These are phyloP conservation scores for Debaryomyces sp. DNA, from an alignment of 1,139 yeast genomes.

Conservation along the genomic window DNA sequence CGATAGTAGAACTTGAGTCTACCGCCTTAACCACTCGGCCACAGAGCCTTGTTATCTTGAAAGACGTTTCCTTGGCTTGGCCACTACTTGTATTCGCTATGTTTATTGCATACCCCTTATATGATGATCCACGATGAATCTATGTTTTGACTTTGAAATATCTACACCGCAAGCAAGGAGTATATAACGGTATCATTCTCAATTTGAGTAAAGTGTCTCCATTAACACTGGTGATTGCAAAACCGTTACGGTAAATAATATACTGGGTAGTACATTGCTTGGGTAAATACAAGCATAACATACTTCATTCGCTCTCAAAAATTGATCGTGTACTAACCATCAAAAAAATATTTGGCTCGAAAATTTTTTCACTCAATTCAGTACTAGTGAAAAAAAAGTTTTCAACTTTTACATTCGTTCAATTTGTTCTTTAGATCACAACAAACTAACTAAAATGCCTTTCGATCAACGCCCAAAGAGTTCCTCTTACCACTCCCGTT, in stretches of 20 bases:
- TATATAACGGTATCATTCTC: neutral
- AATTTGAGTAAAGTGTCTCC: neutral
- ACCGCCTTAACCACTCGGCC: constrained; percentile 23
- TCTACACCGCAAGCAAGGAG: neutral
- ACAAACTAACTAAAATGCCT: constrained; percentile 54
- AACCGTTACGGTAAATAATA: neutral
- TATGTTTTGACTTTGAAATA: neutral
- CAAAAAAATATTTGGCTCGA: constrained; percentile 1
- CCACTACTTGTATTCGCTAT: neutral
- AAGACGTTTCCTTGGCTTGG: neutral
- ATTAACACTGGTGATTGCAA: neutral
- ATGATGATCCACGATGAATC: neutral
- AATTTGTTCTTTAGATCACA: neutral
- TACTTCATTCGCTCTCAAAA: neutral
- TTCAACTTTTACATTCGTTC: neutral
- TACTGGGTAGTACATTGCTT: neutral
- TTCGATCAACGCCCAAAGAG: constrained; percentile 74
- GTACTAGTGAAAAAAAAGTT: constrained; percentile 2
- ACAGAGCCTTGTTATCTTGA: constrained; percentile 14
- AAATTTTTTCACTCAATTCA: constrained; percentile 4
- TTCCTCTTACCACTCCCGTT: constrained; percentile 98
- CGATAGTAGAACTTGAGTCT: constrained; percentile 19
- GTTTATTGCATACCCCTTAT: neutral
- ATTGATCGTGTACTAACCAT: constrained; percentile 4
- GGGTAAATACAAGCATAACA: constrained; percentile 1